Conservation (phyloP, 495 filamentous ascomycete species). For the Neurospora sp. region DNA sequence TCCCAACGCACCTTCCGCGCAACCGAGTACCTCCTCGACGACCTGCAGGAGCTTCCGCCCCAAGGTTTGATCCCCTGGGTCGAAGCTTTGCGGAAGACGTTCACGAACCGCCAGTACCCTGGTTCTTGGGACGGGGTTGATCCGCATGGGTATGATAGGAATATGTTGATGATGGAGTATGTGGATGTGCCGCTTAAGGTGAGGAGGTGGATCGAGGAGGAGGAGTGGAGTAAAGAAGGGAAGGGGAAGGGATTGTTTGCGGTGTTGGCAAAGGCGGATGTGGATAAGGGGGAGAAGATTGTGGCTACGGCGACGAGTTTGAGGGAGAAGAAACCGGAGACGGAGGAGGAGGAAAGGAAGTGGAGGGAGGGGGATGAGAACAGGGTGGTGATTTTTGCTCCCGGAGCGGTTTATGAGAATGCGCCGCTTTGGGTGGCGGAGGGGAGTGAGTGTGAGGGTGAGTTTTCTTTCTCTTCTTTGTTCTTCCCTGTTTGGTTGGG, state of each 20-base stretch:
- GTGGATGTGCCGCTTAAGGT: constrained; percentile 18
- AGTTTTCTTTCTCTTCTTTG: not conserved
- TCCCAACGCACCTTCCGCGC: constrained; percentile 16
- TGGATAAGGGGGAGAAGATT: constrained; percentile 5
- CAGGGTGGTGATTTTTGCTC: constrained; percentile 22
- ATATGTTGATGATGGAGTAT: constrained; percentile 26
- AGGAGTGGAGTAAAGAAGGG: constrained; percentile 8
- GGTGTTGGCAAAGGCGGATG: constrained; percentile 12
- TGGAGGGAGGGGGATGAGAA: not conserved
- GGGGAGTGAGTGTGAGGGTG: constrained; percentile 23
- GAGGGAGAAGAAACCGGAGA: constrained; percentile 11
- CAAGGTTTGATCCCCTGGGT: constrained; percentile 17
- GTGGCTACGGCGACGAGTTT: constrained; percentile 7
- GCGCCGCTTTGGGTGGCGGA: constrained; percentile 27
- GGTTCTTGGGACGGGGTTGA: constrained; percentile 29
- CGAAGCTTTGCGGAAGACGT: constrained; percentile 22
- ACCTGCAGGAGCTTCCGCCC: constrained; percentile 18
- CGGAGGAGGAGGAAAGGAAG: not conserved
- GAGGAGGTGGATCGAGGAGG: constrained; percentile 29
- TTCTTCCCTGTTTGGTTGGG: not conserved
- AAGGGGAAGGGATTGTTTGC: constrained; percentile 20
- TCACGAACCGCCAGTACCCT: constrained; percentile 20
- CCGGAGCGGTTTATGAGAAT: constrained; percentile 23
- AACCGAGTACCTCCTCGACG: constrained; percentile 23
- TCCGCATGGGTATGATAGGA: constrained; percentile 27